Percentiles rank a stretch among this genome's conserved stretches.
Conservation (phyloP, 1,139 yeast genomes). For the Geotrichum bryndzae region DNA sequence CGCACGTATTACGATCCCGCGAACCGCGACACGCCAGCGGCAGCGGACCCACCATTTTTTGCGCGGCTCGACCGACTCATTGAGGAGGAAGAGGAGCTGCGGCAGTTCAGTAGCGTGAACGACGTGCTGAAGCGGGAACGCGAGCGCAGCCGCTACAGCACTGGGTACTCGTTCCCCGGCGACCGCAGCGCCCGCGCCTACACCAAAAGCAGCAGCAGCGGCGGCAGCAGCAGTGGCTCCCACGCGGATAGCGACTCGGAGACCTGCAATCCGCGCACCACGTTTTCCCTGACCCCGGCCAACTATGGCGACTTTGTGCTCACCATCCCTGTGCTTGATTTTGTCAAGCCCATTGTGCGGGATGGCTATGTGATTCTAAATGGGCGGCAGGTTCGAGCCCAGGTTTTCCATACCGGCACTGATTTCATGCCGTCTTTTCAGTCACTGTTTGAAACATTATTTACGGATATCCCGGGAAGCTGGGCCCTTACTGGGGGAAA, state of each 20-base stretch:
- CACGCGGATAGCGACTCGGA: not conserved
- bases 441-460: not conserved
- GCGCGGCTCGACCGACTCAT: not conserved
- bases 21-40: not conserved
- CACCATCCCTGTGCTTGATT: conserved; percentile 1
- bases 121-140: not conserved
- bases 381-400: conserved; percentile 1
- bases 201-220: not conserved
- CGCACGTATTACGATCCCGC: not conserved
- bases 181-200: not conserved
- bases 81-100: not conserved
- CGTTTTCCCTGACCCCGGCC: not conserved
- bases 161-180: not conserved
- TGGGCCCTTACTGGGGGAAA: not conserved
- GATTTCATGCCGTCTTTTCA: conserved; percentile 6
- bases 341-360: conserved; percentile 7
- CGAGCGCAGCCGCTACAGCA: not conserved
- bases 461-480: not conserved
- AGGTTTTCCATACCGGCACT: conserved; percentile 4
- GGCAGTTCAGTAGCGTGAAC: not conserved
- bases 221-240: not conserved
- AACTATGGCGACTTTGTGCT: conserved; percentile 7
- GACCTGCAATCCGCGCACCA: not conserved
- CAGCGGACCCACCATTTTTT: not conserved
- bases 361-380: conserved; percentile 10